Percentiles rank a stretch among this genome's conserved stretches.
Conservation (phyloP, 148 eudicot species). For the Suaeda aralocaspica region DNA sequence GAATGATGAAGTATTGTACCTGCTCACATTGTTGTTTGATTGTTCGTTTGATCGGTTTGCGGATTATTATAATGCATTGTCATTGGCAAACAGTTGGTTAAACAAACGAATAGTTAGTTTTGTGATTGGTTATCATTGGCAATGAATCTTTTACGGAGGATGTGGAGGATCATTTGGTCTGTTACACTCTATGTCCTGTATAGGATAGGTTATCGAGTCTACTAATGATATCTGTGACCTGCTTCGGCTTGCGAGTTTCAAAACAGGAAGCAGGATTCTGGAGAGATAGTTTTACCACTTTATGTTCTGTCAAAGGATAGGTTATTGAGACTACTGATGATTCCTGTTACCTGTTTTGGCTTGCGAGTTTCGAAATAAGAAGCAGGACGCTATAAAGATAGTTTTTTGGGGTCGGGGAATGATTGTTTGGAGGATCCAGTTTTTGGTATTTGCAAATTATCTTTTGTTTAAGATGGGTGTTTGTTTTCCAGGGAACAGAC, state of each 20-base stretch:
- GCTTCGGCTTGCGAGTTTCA: background rate
- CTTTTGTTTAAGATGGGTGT: background rate
- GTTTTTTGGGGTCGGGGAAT: background rate
- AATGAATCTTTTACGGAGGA: no score
- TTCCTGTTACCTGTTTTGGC: background rate
- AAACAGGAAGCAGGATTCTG: no score
- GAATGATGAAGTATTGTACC: no score
- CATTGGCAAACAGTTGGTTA: background rate
- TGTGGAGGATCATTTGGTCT: background rate
- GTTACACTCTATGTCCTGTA: background rate
- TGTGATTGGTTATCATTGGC: background rate
- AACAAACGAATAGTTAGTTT: background rate
- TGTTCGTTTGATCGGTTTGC: no score
- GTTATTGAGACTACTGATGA: background rate
- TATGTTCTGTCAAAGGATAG: background rate
- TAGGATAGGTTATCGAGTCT: background rate
- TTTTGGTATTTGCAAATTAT: background rate
- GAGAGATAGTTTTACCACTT: no score
- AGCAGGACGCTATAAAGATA: background rate
- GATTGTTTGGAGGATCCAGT: background rate
- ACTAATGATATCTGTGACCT: background rate
- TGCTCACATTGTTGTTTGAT: no score
- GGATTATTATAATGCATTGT: background rate
- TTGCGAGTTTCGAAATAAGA: background rate
- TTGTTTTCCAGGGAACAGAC: conserved; percentile 61